Evolutionary conservation across 148 eudicot genomes (phyloP).

Genomic region (Spergularia bocconei): DNA sequence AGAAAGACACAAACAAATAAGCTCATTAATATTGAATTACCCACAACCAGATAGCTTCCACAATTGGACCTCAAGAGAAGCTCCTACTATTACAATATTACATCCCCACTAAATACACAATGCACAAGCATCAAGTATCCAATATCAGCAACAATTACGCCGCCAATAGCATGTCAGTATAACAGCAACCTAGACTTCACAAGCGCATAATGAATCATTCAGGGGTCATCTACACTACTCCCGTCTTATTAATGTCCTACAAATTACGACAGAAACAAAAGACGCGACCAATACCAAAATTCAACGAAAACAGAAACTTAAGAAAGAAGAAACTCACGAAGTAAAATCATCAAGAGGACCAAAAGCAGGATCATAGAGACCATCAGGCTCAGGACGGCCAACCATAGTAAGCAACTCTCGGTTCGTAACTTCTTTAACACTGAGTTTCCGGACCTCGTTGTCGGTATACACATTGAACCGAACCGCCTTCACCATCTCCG

Average conservation of each 20-base stretch:
- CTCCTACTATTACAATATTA: background rate
- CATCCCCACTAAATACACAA: background rate
- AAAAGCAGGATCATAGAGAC: conserved; percentile 80
- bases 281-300: background rate
- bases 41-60: background rate
- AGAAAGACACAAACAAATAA: background rate
- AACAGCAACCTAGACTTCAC: background rate
- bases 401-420: conserved; percentile 46
- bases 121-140: background rate
- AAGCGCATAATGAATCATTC: too few relatives aligned
- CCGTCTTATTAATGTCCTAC: too few relatives aligned
- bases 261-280: background rate
- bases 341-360: conserved; percentile 56
- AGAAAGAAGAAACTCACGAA: conserved; percentile 36
- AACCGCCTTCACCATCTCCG: conserved; percentile 65
- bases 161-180: background rate
- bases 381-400: conserved; percentile 54
- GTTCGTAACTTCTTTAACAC: conserved; percentile 58
- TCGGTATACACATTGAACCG: conserved; percentile 65
- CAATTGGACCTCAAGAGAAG: background rate
- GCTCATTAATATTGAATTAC: background rate
- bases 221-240: too few relatives aligned
- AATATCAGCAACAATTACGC: background rate
- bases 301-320: background rate
- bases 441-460: conserved; percentile 62